Conservation (phyloP, 495 filamentous ascomycete genomes). For the Penicillium robsamsonii region DNA sequence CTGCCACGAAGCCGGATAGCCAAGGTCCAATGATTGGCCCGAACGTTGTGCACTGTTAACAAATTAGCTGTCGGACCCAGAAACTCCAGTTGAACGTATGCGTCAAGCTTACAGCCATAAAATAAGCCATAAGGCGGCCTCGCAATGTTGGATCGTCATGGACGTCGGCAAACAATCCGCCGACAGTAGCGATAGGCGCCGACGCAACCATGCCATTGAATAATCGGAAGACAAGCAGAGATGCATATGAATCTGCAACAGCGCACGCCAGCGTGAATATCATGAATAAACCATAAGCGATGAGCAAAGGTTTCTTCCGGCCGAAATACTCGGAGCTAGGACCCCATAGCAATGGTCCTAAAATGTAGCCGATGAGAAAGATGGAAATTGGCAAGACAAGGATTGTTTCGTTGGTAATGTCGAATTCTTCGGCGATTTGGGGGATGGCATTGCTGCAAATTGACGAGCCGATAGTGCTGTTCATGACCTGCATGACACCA, state of each 20-base stretch:
- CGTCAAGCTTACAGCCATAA: conserved; percentile 56
- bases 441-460: conserved; percentile 63
- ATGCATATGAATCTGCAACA: conserved; percentile 60
- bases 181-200: conserved; percentile 65
- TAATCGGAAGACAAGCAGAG: conserved; percentile 64
- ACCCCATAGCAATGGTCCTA: conserved; percentile 63
- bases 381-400: conserved; percentile 73
- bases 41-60: conserved; percentile 54
- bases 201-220: conserved; percentile 63
- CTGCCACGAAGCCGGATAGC: conserved; percentile 60
- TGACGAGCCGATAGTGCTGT: conserved; percentile 70
- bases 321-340: conserved; percentile 71
- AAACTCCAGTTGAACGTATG: background rate
- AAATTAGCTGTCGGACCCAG: background rate
- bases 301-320: conserved; percentile 55
- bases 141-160: conserved; percentile 56
- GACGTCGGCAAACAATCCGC: conserved; percentile 70
- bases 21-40: conserved; percentile 64
- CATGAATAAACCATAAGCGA: conserved; percentile 60
- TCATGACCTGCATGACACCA: conserved; percentile 64
- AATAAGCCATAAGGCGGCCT: conserved; percentile 67
- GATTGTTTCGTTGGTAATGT: conserved; percentile 52
- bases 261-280: conserved; percentile 69
- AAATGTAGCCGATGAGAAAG: conserved; percentile 66
- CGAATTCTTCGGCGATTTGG: conserved; percentile 56